Evolutionary conservation across 305 asterid species (phyloP).

Genomic region (Nicotiana rustica): DNA sequence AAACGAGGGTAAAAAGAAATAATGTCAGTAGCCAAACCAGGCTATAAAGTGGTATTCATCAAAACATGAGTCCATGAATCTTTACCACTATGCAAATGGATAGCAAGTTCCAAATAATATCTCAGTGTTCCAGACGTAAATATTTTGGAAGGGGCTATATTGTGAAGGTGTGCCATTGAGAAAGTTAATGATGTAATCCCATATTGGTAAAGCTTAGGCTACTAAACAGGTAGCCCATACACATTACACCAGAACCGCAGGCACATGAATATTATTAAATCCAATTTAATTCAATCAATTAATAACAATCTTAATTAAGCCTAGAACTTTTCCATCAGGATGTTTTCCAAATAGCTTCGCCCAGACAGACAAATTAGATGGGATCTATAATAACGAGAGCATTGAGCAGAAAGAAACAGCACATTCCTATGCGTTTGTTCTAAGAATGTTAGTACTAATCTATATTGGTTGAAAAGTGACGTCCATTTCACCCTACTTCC

Average conservation of each 20-base stretch:
- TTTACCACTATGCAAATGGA: neutral
- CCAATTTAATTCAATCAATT: neutral
- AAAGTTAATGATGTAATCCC: neutral
- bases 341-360: neutral
- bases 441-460: neutral
- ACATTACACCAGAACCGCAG: neutral
- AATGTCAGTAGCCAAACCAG: neutral
- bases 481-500: neutral
- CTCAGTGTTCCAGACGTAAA: neutral
- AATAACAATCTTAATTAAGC: neutral
- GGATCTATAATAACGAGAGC: neutral
- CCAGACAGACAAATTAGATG: neutral
- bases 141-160: neutral
- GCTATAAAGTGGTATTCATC: neutral
- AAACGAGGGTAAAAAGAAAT: neutral
- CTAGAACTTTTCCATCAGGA: neutral
- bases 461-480: neutral
- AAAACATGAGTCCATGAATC: neutral
- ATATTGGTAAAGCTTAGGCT: neutral
- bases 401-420: neutral
- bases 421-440: neutral
- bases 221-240: conserved; percentile 11
- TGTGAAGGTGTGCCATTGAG: neutral
- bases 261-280: neutral
- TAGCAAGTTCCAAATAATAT: neutral